Conservation (phyloP, 257 asterid species). For the Solanum chmielewskii region DNA sequence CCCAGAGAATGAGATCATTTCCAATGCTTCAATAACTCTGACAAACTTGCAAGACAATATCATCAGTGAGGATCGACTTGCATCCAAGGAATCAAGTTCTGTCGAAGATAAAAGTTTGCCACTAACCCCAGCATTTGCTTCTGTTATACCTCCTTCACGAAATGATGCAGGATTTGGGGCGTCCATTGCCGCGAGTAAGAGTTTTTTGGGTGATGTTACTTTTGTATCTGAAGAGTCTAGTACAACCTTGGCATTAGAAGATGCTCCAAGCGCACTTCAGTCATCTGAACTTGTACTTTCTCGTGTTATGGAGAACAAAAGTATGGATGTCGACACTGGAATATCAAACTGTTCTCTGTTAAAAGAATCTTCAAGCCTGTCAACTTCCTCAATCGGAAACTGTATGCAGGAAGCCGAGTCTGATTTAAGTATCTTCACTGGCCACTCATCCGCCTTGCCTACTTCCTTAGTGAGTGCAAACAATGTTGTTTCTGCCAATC, state of each 20-base stretch:
- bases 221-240: slow-evolving; percentile 2
- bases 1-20: background rate
- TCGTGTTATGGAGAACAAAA: slow-evolving; percentile 6
- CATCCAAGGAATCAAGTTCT: background rate
- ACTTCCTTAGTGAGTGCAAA: background rate
- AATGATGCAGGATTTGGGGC: slow-evolving; percentile 11
- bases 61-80: background rate
- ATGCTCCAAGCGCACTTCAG: background rate
- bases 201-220: slow-evolving; percentile 7
- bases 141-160: slow-evolving; percentile 8
- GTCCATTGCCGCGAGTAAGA: background rate
- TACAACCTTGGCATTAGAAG: background rate
- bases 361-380: slow-evolving; percentile 4
- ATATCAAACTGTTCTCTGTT: slow-evolving; percentile 12
- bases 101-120: background rate
- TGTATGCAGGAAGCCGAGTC: slow-evolving; percentile 8
- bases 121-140: background rate
- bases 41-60: background rate
- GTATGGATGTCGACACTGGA: background rate
- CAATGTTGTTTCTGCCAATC: slow-evolving; percentile 10
- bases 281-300: slow-evolving; percentile 14
- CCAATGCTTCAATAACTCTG: background rate
- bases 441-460: slow-evolving; percentile 9
- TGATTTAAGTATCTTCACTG: slow-evolving; percentile 2
- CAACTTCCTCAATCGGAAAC: slow-evolving; percentile 3